Base-by-base conservation (phyloP, 345 rosid species). In the Euphorbia pulcherrima region DNA sequence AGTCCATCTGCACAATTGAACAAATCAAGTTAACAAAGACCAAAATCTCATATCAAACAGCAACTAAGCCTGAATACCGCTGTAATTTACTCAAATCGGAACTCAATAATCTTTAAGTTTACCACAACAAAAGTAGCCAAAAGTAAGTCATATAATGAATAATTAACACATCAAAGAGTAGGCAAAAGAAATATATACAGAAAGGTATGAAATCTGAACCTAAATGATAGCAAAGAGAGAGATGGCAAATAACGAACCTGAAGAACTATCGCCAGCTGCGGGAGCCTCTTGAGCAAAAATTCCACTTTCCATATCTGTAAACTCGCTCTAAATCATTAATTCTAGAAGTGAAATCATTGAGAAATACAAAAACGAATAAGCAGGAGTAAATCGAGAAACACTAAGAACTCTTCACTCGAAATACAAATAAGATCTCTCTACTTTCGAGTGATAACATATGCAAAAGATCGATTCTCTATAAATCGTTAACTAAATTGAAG, bases 1-100 rank as follows among this genome's bases (percentile, higher is more conserved):
- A 91, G 51, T 65, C 5, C 72, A 66, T 73, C 96, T 84, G 84
- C 84, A 72, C 52, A 67, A 64, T 35, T 21, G 28, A 67, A 67
- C 13, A 61, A 60, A 16, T 52, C 60, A 17, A 62, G 53, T 51
- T 1, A 50, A 41, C n/a, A 66, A 53, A 24, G 48, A 60, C 44
- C 44, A 39, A 39, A 39, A 39, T 9, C 6, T 39, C 10, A 6
- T 33, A 39, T 39, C 44, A 39, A 39, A 39, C 7, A 44, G 16
- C 37, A 44, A 44, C 16, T 14, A 44, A 44, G 18, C 50, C 50
- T 44, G 2, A 44, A 44, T 12, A 44, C 50, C 16, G 12, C 12
- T 9, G 44, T 44, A 44, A 44, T 39, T 39, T 39, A 18, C 17
- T 33, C 18, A 12, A 0, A 44, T 44, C 16, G 50, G 17, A 44